Base-by-base conservation (phyloP, 2,329 filamentous ascomycete genomes). In the Taxawa tesnikishii region DNA sequence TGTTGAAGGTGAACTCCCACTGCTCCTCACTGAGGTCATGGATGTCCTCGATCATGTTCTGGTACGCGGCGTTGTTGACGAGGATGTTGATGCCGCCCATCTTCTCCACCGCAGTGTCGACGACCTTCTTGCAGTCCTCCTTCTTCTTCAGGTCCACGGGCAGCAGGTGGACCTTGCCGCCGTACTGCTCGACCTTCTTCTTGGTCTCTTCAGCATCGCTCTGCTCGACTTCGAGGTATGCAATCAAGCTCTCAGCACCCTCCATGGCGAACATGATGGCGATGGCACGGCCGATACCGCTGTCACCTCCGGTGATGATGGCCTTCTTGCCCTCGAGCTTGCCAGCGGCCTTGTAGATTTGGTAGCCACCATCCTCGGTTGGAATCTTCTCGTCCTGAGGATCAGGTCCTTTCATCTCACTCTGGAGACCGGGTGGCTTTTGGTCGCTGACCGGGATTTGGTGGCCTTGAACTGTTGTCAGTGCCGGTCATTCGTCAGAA, bases 251-350 rank as follows among this genome's bases (percentile, higher is more conserved):
- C 40, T 81, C 73, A 10, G 80, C 81, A 5, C 82, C 83, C 55
- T 90, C 83, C 67, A 83, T 79, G 24, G 82, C 82, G 45, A 79
- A 90, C 0, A 90, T 64, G 11, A 88, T 67, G 2, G 83, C 80
- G 1, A 77, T 72, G 1, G 83, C 75, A 23, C 80, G 73, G 5
- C 83, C 81, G 41, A 90, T 88, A 2, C 83, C 82, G 8, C 72
- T 78, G 54, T 88, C 82, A 3, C 83, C 83, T 11, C 82, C 82
- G 0, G 83, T 88, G 46, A 90, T 88, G 36, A 90, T 56, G 6
- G 82, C 81, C 37, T 73, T 80, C 56, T 79, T 82, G 39, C 75
- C 81, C 46, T 72, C 57, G 5, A 90, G 70, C 59, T 90, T 92
- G 29, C 74, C 75, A 1, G 82, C 79, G 4, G 79, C 71, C 49